Evolutionary conservation across 208 protist species (phyloP), one percentile per base, ranked within the genome.

Genomic region (Leishmania guyanensis): DNA sequence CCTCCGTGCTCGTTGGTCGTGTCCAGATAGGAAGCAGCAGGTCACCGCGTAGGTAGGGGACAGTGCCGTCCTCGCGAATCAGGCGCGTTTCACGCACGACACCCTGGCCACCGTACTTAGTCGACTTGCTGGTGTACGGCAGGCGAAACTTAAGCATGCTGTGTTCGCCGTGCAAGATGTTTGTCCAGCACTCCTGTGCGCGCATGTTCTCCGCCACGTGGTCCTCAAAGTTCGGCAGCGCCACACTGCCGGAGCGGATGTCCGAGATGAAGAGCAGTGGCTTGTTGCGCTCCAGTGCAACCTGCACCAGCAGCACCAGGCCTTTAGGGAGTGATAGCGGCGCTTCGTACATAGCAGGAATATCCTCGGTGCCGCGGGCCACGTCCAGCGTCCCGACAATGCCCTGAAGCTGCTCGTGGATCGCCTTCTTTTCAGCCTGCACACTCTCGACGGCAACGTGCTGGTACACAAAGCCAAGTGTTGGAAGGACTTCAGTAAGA

Each of bases 121-220:
- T 86, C 51, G 85, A 90, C 76, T 91, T 95, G 68, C 85, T 60
- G 17, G 90, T 97, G 86, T 98, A 99, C 17, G 98, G 97, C 26
- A 99, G 88, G 43, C 98, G 88, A 77, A 99, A 99, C 84, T 99
- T 99, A 33, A 99, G 91, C 97, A 99, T 98, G 78, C 90, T 94
- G 54, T 88, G 82, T 14, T 92, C 84, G 10, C 93, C 97, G 33
- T 98, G 83, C 70, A 99, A 81, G 33, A 98, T 93, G 69, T 88
- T 81, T 78, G 95, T 95, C 98, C 98, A 99, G 65, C 90, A 91
- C 86, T 93, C 90, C 90, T 99, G 98, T 54, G 91, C 92, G 20
- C 89, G 87, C 96, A 98, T 98, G 91, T 98, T 98, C 78, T 94
- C 90, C 69, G 87, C 86, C 16, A 98, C 96, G 77, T 96, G 91